These are phyloP conservation scores for Aspergillus wentii DNA, from an alignment of 495 filamentous ascomycete genomes.

Conservation along the genomic window DNA sequence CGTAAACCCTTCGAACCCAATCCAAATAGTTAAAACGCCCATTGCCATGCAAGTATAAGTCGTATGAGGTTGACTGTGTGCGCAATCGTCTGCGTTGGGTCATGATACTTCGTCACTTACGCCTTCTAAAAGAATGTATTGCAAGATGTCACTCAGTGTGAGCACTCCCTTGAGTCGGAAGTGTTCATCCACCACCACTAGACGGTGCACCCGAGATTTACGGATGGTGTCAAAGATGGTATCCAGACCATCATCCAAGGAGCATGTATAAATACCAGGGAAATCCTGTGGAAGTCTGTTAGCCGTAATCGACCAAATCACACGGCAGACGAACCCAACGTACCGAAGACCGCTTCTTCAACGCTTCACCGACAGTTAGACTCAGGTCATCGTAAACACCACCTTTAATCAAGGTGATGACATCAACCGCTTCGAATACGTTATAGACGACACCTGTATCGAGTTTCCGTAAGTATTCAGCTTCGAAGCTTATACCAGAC, in stretches of 20 bases:
- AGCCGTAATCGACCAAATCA: constrained; percentile 1
- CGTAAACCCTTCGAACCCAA: not conserved
- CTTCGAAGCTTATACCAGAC: not conserved
- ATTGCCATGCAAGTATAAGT: constrained; percentile 31
- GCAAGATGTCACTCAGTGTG: constrained; percentile 92
- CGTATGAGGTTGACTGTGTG: constrained; percentile 15
- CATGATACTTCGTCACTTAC: constrained; percentile 49
- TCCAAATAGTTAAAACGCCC: constrained; percentile 23
- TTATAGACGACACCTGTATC: constrained; percentile 78
- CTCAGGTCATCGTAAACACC: constrained; percentile 88
- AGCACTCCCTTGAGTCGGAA: constrained; percentile 83
- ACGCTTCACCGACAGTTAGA: constrained; percentile 81
- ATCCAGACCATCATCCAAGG: constrained; percentile 82
- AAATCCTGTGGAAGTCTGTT: no score
- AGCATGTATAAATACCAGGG: constrained; percentile 93
- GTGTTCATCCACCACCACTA: constrained; percentile 88
- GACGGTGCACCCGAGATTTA: constrained; percentile 85
- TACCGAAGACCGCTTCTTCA: constrained; percentile 80
- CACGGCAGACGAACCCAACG: no score
- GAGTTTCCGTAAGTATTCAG: no score
- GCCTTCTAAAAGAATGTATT: constrained; percentile 86
- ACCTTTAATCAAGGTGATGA: constrained; percentile 92
- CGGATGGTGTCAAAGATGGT: constrained; percentile 97
- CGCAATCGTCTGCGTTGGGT: constrained; percentile 8
- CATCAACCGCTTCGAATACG: constrained; percentile 96